phyloP scores from a whole-genome alignment of 1,139 yeast genomes.

The Zhuliangozyma parablackwelliae region DNA sequence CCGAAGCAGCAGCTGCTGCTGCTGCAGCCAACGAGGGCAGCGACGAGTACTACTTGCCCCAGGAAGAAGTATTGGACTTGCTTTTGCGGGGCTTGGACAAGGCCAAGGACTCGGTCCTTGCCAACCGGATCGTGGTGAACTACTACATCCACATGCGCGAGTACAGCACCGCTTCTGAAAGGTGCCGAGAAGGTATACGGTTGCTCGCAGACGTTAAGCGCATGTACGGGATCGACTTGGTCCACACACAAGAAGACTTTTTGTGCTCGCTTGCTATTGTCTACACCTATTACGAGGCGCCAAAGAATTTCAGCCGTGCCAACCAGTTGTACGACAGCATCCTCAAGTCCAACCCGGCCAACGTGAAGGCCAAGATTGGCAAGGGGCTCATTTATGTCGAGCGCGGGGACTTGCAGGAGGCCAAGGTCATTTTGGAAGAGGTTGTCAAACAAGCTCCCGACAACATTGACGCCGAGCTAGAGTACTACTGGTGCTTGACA shows the following conservation, averaged over 20 bases:
- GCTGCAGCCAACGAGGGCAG: conserved; percentile 10
- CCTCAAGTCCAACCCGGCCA: conserved; percentile 37
- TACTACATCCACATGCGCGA: conserved; percentile 60
- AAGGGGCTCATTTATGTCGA: conserved; percentile 76
- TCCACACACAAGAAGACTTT: conserved; percentile 54
- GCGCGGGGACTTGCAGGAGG: conserved; percentile 52
- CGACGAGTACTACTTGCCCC: conserved; percentile 23
- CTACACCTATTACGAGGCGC: conserved; percentile 84
- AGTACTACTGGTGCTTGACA: conserved; percentile 76
- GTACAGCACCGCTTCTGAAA: conserved; percentile 58
- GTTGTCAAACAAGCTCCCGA: conserved; percentile 51
- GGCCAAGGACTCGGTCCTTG: conserved; percentile 49
- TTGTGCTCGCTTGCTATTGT: conserved; percentile 68
- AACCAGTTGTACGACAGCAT: conserved; percentile 65
- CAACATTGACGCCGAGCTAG: conserved; percentile 59
- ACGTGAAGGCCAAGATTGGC: conserved; percentile 69
- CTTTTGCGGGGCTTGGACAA: conserved; percentile 52
- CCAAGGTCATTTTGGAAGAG: conserved; percentile 46
- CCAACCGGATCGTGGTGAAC: conserved; percentile 60
- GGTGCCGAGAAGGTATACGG: conserved; percentile 59
- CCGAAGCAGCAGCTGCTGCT: neutral
- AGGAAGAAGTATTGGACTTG: conserved; percentile 51
- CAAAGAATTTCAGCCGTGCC: conserved; percentile 79
- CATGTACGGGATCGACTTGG: conserved; percentile 43
- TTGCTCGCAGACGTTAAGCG: conserved; percentile 48